A percentile compares a stretch with the other conserved stretches of the same genome.
Conservation (phyloP, 1,139 yeast genomes). For the Taiozyma onychis region DNA sequence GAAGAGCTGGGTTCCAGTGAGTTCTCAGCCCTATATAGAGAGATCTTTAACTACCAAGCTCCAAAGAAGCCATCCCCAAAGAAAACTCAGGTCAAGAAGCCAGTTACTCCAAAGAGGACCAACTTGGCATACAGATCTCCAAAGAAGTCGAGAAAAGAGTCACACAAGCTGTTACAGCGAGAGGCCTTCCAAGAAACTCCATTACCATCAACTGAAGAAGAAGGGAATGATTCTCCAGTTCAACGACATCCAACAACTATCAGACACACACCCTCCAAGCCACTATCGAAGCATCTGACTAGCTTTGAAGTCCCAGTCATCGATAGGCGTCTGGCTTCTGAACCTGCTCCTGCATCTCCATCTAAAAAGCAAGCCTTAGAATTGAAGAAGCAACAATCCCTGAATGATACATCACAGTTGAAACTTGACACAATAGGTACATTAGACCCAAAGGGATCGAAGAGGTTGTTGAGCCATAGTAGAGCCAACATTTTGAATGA, state of each 20-base stretch:
- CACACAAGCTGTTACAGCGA: neutral
- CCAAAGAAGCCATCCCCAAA: constrained; percentile 8
- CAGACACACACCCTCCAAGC: constrained; percentile 1
- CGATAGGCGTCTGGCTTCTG: constrained; percentile 15
- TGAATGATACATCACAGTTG: constrained; percentile 5
- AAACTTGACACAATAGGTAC: constrained; percentile 10
- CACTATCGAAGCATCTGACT: constrained; percentile 11
- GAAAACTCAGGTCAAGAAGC: neutral
- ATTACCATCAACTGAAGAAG: neutral
- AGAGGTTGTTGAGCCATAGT: constrained; percentile 25
- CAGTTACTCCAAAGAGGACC: neutral
- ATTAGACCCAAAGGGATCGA: constrained; percentile 21
- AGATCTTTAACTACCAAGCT: constrained; percentile 25
- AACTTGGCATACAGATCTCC: constrained; percentile 2
- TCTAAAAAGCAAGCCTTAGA: constrained; percentile 3
- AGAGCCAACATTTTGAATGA: constrained; percentile 38
- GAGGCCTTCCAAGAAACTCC: neutral
- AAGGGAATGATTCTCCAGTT: neutral
- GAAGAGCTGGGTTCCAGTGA: constrained; percentile 18
- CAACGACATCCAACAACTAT: neutral
- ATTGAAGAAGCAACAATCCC: constrained; percentile 2
- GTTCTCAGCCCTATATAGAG: constrained; percentile 28
- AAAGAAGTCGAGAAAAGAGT: constrained; percentile 2
- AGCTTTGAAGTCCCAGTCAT: constrained; percentile 8
- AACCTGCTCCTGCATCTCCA: constrained; percentile 3